A percentile compares a stretch with the other conserved stretches of the same genome.
Evolutionary conservation across 2,329 filamentous ascomycete species (phyloP).

Genomic region (Nemania abortiva): DNA sequence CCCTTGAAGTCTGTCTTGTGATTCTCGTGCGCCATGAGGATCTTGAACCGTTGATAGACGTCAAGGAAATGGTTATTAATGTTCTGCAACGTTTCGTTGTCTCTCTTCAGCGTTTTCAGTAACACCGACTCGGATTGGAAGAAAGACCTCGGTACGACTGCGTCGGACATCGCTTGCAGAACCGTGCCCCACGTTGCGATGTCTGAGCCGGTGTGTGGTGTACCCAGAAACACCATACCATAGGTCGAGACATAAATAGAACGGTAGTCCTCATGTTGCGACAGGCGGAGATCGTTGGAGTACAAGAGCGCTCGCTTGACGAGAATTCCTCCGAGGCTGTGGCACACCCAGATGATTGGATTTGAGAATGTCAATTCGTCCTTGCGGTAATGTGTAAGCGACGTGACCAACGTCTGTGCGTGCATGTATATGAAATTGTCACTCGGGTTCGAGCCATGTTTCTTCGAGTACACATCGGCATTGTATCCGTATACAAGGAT

Average conservation of each 20-base stretch:
- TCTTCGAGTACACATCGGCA: conserved; percentile 69
- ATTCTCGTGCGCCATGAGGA: conserved; percentile 83
- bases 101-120: conserved; percentile 76
- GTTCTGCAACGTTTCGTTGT: conserved; percentile 79
- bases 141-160: conserved; percentile 73
- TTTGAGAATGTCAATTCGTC: conserved; percentile 67
- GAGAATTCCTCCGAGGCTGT: conserved; percentile 79
- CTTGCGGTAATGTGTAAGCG: conserved; percentile 72
- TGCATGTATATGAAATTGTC: conserved; percentile 78
- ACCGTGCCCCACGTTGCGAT: conserved; percentile 75
- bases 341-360: conserved; percentile 81
- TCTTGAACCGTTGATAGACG: conserved; percentile 76
- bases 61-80: conserved; percentile 81
- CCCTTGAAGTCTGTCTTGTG: conserved; percentile 77
- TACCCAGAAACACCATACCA: conserved; percentile 81
- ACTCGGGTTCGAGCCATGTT: conserved; percentile 66
- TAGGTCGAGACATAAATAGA: conserved; percentile 81
- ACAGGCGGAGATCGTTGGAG: conserved; percentile 70
- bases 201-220: conserved; percentile 78
- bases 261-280: conserved; percentile 72
- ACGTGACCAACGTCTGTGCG: conserved; percentile 75
- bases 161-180: conserved; percentile 75
- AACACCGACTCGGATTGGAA: conserved; percentile 76
- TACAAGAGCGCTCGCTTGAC: conserved; percentile 77
- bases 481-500: conserved; percentile 82